Conservation (phyloP, 2,329 filamentous ascomycete species). For the Canariomyces notabilis region DNA sequence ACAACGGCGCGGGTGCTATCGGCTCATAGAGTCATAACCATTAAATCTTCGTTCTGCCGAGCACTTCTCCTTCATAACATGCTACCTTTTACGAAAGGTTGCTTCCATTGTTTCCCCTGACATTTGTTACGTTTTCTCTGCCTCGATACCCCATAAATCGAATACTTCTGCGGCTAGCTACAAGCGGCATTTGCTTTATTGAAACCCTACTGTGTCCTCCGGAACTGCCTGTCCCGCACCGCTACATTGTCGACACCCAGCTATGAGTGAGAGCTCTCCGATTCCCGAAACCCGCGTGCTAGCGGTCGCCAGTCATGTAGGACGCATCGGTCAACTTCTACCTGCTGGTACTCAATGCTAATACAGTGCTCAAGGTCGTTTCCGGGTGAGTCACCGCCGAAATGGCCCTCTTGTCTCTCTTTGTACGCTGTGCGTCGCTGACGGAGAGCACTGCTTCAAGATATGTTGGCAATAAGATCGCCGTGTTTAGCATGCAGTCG, state of each 20-base stretch:
- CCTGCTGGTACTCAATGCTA: conserved; percentile 16
- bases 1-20: conserved; percentile 3
- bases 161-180: background rate
- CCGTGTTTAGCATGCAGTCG: conserved; percentile 88
- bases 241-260: background rate
- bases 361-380: conserved; percentile 52
- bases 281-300: conserved; percentile 64
- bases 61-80: background rate
- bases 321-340: conserved; percentile 30
- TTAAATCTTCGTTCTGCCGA: too few species aligned
- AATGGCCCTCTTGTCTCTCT: background rate
- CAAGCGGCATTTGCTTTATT: conserved; percentile 1
- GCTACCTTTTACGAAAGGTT: background rate
- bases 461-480: conserved; percentile 97
- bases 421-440: background rate
- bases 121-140: background rate
- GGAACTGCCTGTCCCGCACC: background rate
- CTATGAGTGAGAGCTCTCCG: conserved; percentile 37
- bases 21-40: conserved; percentile 1
- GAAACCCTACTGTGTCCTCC: background rate
- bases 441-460: conserved; percentile 31
- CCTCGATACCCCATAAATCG: conserved; percentile 9
- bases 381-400: conserved; percentile 56
- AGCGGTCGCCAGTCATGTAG: conserved; percentile 92
- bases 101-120: background rate